phyloP scores from a whole-genome alignment of 2,329 filamentous ascomycete species.

The Arachnopeziza araneosa region DNA sequence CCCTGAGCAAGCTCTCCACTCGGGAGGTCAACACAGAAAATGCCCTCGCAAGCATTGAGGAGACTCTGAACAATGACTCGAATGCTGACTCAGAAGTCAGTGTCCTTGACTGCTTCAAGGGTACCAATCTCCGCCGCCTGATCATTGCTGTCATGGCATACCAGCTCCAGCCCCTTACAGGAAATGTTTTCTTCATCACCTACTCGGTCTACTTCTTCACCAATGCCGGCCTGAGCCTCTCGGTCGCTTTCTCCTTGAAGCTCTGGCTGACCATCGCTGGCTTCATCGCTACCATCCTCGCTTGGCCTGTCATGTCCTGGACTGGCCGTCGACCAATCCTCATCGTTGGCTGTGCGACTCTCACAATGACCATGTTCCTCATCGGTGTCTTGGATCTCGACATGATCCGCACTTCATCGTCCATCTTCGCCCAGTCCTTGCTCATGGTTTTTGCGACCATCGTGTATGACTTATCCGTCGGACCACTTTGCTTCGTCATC shows the following conservation, averaged over 20 bases:
- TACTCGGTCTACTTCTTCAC: slow-evolving; percentile 57
- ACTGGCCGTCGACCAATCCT: slow-evolving; percentile 59
- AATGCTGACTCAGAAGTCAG: not conserved
- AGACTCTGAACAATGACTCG: slow-evolving; percentile 25
- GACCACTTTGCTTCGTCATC: slow-evolving; percentile 37
- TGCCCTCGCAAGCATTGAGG: slow-evolving; percentile 37
- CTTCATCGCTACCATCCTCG: slow-evolving; percentile 55
- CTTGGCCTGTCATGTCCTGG: slow-evolving; percentile 59
- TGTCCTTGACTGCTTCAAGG: slow-evolving; percentile 40
- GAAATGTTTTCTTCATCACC: slow-evolving; percentile 54
- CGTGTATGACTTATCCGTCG: slow-evolving; percentile 23
- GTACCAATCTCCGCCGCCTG: slow-evolving; percentile 45
- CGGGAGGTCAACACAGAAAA: not conserved
- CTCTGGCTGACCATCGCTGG: slow-evolving; percentile 59
- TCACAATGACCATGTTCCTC: slow-evolving; percentile 49
- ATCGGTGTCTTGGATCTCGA: slow-evolving; percentile 29
- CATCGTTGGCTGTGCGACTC: slow-evolving; percentile 48
- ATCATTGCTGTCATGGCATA: slow-evolving; percentile 51
- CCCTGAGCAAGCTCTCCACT: slow-evolving; percentile 1
- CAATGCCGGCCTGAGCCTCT: slow-evolving; percentile 49
- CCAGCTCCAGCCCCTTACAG: slow-evolving; percentile 54
- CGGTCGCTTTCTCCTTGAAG: slow-evolving; percentile 54
- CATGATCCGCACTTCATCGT: slow-evolving; percentile 25
- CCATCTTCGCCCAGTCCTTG: slow-evolving; percentile 9
- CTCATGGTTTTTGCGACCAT: slow-evolving; percentile 21